Conservation (phyloP, 75 land plant species). For the Adiantum capillusveneris region DNA sequence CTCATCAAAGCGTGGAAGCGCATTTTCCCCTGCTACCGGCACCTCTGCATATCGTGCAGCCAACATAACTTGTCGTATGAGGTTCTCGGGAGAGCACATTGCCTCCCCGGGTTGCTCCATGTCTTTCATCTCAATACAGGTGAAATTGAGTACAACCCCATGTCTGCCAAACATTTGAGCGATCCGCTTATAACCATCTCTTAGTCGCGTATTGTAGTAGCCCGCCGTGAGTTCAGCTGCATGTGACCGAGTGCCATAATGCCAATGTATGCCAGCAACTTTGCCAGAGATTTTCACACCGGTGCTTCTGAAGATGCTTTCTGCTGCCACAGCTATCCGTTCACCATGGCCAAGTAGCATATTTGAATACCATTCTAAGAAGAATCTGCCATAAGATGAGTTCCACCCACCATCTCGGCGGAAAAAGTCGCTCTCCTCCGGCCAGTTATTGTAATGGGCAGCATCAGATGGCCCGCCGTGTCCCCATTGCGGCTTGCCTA, state of each 20-base stretch:
- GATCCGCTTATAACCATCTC: conserved; percentile 56
- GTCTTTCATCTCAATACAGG: conserved; percentile 67
- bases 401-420: conserved; percentile 33
- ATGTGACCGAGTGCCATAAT: conserved; percentile 36
- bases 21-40: conserved; percentile 57
- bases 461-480: conserved; percentile 68
- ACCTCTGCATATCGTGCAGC: conserved; percentile 24
- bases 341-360: conserved; percentile 59
- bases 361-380: conserved; percentile 71
- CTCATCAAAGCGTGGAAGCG: conserved; percentile 44
- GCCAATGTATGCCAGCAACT: conserved; percentile 77
- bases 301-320: conserved; percentile 27
- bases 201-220: conserved; percentile 42
- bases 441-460: conserved; percentile 75
- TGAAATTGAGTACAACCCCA: conserved; percentile 49
- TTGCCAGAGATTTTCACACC: conserved; percentile 64
- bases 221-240: conserved; percentile 66
- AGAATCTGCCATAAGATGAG: conserved; percentile 20
- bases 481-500: too few relatives aligned
- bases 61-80: conserved; percentile 54
- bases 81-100: conserved; percentile 53
- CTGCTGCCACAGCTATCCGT: conserved; percentile 51
- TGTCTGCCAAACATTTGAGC: conserved; percentile 52
- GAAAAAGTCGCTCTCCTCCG: conserved; percentile 21
- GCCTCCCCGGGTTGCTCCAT: conserved; percentile 43